Base-by-base conservation (phyloP, 163 green algal genomes). In the Scenedesmus sp. region DNA sequence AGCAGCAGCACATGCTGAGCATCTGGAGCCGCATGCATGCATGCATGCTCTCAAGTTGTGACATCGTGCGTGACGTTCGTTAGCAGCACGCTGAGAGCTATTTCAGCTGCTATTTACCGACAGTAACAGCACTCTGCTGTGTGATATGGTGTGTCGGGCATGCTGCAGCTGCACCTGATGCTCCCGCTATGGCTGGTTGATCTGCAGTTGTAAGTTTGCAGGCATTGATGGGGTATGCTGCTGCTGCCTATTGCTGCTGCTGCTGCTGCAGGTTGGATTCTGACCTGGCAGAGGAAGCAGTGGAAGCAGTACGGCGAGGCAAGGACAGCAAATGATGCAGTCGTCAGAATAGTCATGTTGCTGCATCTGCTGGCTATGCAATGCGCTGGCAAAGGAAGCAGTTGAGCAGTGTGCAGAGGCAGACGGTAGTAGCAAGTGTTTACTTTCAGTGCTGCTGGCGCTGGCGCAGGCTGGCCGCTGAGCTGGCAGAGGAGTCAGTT, bases 251-350 rank as follows among this genome's bases (percentile, higher is more conserved):
- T 49, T 49, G 81, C 46, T 65, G 46, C 46, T 15, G 81, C 12
- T 42, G 26, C 1, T 30, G 30, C 81, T n/a, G 26, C 85, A 89
- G 85, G 68, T 40, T 89, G 40, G 85, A 89, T 61, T n/a, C 65
- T 53, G 85, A 89, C 51, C 43, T 89, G 20, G 85, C 65, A 68
- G 65, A 72, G 46, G 85, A 89, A 18, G 85, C 85, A 68, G 40
- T 89, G 12, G 85, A 83, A 18, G 85, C 85, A 33, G 30, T 89
- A 68, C 43, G 30, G 9, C 40, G 59, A 37, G 73, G 86, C 15
- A 33, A 43, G 59, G 73, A 9, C 73, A 80, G 86, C 86, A 91
- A 46, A 13, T 90, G 44, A 65, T 18, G 18, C 3, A 43, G 13
- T 16, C 2, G 30, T 40, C 68, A 35, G 20, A 42, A 42, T 7